Percentiles rank a stretch among this genome's conserved stretches.
phyloP scores from a whole-genome alignment of 75 land plant genomes.

The Picea glauca region DNA sequence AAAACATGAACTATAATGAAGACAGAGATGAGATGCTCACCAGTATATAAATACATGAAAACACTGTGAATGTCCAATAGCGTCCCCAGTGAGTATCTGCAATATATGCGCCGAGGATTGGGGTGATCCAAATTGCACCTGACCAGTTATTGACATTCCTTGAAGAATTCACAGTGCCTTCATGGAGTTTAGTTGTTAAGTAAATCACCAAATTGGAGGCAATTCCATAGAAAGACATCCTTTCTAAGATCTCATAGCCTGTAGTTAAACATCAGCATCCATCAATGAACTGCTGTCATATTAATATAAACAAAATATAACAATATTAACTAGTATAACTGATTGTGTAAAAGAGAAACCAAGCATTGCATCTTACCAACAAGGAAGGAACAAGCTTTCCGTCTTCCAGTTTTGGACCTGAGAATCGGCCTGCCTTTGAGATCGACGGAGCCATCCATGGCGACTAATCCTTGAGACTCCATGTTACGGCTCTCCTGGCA shows the following conservation, averaged over 20 bases:
- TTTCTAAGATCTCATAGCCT: slow-evolving; percentile 76
- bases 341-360: neutral
- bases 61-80: neutral
- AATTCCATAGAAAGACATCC: slow-evolving; percentile 71
- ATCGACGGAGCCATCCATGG: slow-evolving; percentile 34
- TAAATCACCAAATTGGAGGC: slow-evolving; percentile 64
- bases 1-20: neutral
- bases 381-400: slow-evolving; percentile 35
- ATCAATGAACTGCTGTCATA: too few species aligned
- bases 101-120: slow-evolving; percentile 77
- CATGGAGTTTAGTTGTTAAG: slow-evolving; percentile 61
- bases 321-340: too few species aligned
- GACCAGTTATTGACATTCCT: slow-evolving; percentile 73
- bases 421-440: slow-evolving; percentile 24
- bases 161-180: slow-evolving; percentile 60
- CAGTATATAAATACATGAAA: slow-evolving; percentile 1
- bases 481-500: too few species aligned
- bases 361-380: slow-evolving; percentile 16
- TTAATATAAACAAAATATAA: too few species aligned
- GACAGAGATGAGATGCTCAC: neutral
- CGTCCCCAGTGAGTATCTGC: slow-evolving; percentile 64
- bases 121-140: slow-evolving; percentile 73
- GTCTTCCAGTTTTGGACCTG: slow-evolving; percentile 28
- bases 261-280: neutral
- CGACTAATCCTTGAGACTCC: neutral